A percentile compares a stretch with the other conserved stretches of the same genome.
Conservation (phyloP, 1,139 yeast genomes). For the Geotrichum europaeum region DNA sequence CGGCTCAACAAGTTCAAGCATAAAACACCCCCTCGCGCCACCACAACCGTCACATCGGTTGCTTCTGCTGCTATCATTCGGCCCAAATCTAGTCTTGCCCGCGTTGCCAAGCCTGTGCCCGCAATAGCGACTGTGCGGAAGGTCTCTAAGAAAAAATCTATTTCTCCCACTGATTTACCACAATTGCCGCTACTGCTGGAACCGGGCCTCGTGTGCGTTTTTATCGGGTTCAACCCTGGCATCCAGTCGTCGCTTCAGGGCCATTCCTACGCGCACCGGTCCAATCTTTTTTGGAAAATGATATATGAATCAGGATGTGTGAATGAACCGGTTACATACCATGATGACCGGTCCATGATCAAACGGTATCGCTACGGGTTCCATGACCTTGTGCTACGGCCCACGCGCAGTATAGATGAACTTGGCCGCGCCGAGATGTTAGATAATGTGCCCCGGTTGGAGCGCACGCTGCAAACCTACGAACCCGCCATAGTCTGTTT, state of each 20-base stretch:
- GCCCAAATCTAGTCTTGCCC: background rate
- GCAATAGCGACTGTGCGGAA: background rate
- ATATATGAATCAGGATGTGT: constrained; percentile 51
- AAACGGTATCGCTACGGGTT: constrained; percentile 53
- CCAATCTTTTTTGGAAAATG: constrained; percentile 66
- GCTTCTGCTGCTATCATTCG: background rate
- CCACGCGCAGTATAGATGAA: constrained; percentile 57
- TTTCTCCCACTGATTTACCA: constrained; percentile 24
- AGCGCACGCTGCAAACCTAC: constrained; percentile 40
- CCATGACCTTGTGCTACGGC: constrained; percentile 63
- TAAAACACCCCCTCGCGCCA: background rate
- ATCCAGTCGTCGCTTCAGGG: constrained; percentile 55
- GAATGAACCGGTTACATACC: constrained; percentile 30
- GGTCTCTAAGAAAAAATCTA: background rate
- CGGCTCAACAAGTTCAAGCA: constrained; percentile 14
- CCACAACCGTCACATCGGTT: background rate
- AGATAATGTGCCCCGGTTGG: constrained; percentile 49
- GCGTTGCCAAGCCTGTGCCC: background rate
- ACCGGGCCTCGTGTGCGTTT: constrained; percentile 41
- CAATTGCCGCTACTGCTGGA: constrained; percentile 37
- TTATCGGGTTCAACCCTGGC: constrained; percentile 75
- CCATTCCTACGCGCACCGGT: constrained; percentile 69
- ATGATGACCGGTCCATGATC: constrained; percentile 43
- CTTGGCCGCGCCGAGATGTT: constrained; percentile 49
- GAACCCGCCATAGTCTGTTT: constrained; percentile 47